phyloP scores from a whole-genome alignment of 805 yeast genomes.

The Wickerhamiella nectarea region DNA sequence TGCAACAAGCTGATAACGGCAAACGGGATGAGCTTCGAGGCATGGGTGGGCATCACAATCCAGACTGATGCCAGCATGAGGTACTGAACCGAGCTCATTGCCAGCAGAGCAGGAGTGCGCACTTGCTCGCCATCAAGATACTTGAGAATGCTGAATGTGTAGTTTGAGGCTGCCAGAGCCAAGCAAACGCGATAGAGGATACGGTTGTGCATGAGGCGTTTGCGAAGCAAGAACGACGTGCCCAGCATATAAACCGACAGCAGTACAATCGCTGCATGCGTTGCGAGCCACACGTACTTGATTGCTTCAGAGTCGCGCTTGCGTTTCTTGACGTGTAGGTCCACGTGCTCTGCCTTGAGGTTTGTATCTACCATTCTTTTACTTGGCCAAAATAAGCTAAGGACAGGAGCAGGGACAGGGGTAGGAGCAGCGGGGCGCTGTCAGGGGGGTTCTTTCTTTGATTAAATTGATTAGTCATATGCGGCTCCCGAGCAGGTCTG shows the following conservation, averaged over 20 bases:
- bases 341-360: not conserved
- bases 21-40: conserved; percentile 57
- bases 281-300: conserved; percentile 3
- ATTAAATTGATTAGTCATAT: no score
- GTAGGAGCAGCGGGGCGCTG: no score
- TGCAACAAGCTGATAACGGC: conserved; percentile 65
- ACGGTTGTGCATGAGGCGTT: conserved; percentile 17
- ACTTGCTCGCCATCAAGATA: conserved; percentile 52
- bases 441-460: no score
- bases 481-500: no score
- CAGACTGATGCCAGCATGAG: conserved; percentile 39
- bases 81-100: conserved; percentile 67
- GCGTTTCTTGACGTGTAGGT: not conserved
- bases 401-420: no score
- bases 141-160: conserved; percentile 18
- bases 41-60: conserved; percentile 45
- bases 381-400: no score
- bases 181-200: conserved; percentile 21
- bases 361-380: not conserved
- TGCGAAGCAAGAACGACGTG: conserved; percentile 18
- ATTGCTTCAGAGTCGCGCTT: not conserved
- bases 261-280: not conserved
- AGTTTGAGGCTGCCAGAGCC: conserved; percentile 16
- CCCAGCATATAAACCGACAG: conserved; percentile 8
- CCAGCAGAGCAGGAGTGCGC: conserved; percentile 44